phyloP scores from a whole-genome alignment of 768 basidiomycete species.

The Boletus barrowsii region DNA sequence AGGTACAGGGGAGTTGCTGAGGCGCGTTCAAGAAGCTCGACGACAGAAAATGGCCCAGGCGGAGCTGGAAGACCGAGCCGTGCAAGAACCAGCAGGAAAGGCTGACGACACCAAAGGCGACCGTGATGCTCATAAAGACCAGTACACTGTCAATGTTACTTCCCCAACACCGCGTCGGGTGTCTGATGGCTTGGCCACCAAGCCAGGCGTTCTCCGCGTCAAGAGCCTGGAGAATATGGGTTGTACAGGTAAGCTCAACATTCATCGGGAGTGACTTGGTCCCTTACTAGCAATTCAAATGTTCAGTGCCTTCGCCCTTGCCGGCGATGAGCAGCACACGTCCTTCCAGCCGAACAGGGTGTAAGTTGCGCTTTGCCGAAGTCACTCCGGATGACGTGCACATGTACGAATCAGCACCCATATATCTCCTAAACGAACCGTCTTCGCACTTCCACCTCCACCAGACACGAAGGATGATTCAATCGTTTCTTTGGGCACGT shows the following conservation, averaged over 20 bases:
- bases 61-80: background rate
- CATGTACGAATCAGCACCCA: slow-evolving; percentile 79
- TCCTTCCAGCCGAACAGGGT: slow-evolving; percentile 52
- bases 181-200: slow-evolving; percentile 12
- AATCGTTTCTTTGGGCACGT: slow-evolving; percentile 39
- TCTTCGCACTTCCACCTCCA: slow-evolving; percentile 53
- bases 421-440: slow-evolving; percentile 63
- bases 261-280: too few relatives aligned
- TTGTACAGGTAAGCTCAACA: slow-evolving; percentile 12
- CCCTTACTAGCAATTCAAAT: background rate
- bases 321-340: slow-evolving; percentile 51
- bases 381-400: slow-evolving; percentile 71
- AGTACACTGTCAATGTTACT: background rate
- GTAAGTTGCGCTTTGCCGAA: slow-evolving; percentile 73
- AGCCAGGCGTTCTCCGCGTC: slow-evolving; percentile 26
- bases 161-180: slow-evolving; percentile 12
- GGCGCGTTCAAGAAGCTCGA: slow-evolving; percentile 25
- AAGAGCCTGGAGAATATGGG: slow-evolving; percentile 31
- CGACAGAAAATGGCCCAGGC: slow-evolving; percentile 5
- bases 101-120: background rate
- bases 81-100: background rate
- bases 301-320: slow-evolving; percentile 39
- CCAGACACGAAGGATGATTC: slow-evolving; percentile 24
- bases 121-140: background rate
- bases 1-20: slow-evolving; percentile 62